Evolutionary conservation across 2,329 filamentous ascomycete genomes (phyloP).

Genomic region (Chalaropsis thielavioides): DNA sequence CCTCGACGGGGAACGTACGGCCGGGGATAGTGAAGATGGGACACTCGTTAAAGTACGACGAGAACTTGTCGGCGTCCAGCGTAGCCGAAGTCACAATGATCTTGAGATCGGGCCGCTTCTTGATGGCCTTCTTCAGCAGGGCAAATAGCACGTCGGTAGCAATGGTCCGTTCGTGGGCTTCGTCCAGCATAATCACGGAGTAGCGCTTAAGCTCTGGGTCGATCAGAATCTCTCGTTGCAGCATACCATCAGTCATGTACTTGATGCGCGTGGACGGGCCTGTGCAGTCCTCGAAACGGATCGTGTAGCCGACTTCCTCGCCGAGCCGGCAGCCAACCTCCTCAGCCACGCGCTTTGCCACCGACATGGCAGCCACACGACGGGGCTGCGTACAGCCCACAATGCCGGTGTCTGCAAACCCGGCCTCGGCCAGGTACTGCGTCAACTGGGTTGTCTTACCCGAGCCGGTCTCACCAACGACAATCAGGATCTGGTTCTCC

Average conservation of each 20-base stretch:
- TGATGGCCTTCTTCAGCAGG: conserved; percentile 82
- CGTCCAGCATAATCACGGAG: conserved; percentile 94
- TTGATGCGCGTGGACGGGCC: conserved; percentile 84
- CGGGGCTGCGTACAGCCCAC: conserved; percentile 95
- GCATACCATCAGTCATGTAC: conserved; percentile 99
- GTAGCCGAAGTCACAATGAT: conserved; percentile 95
- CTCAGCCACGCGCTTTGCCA: conserved; percentile 90
- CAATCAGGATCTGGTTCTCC: conserved; percentile 83
- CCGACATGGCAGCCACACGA: conserved; percentile 93
- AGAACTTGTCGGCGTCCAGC: conserved; percentile 94
- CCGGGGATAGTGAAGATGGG: conserved; percentile 96
- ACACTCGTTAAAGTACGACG: conserved; percentile 85
- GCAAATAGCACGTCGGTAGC: conserved; percentile 92
- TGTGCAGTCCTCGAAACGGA: conserved; percentile 92
- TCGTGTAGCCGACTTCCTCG: conserved; percentile 89
- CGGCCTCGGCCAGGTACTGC: conserved; percentile 85
- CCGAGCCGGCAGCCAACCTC: conserved; percentile 87
- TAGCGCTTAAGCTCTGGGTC: conserved; percentile 82
- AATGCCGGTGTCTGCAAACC: conserved; percentile 73
- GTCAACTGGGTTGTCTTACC: conserved; percentile 96
- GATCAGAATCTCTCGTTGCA: conserved; percentile 85
- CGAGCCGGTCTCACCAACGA: conserved; percentile 92
- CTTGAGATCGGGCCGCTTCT: conserved; percentile 73
- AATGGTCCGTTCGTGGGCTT: conserved; percentile 94
- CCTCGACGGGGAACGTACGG: conserved; percentile 86